Percentiles rank a stretch among this genome's conserved stretches.
Evolutionary conservation across 164 flowering plant genomes (phyloP).

Genomic region (Houttuynia cordata): DNA sequence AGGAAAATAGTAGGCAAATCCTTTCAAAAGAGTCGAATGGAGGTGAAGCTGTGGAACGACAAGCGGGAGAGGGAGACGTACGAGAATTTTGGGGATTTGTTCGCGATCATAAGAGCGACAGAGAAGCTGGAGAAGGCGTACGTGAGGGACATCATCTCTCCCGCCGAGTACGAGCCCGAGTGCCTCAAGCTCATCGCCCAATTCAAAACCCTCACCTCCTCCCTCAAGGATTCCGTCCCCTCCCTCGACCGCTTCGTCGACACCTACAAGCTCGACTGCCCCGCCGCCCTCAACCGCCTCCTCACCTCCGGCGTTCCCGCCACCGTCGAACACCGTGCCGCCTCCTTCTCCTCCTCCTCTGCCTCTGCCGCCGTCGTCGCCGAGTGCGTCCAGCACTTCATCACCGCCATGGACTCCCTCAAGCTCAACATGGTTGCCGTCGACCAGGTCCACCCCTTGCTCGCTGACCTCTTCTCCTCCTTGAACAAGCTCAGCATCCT

Average conservation of each 20-base stretch:
- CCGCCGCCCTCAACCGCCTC: conserved; percentile 73
- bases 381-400: conserved; percentile 85
- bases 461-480: conserved; percentile 62
- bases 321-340: conserved; percentile 77
- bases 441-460: conserved; percentile 80
- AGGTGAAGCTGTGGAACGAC: conserved; percentile 90
- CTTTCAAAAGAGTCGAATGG: too few relatives aligned
- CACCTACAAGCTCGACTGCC: conserved; percentile 85
- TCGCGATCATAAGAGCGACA: conserved; percentile 76
- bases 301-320: conserved; percentile 78
- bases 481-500: conserved; percentile 55
- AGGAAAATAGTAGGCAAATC: not conserved
- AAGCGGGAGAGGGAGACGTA: conserved; percentile 96
- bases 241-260: conserved; percentile 74
- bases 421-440: conserved; percentile 85
- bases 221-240: conserved; percentile 66
- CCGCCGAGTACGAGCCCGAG: conserved; percentile 64
- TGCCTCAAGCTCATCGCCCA: conserved; percentile 83
- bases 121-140: conserved; percentile 94
- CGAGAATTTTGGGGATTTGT: conserved; percentile 84
- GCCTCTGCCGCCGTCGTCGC: conserved; percentile 77
- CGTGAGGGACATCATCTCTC: conserved; percentile 56
- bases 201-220: conserved; percentile 65
- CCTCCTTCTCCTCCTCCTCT: conserved; percentile 33
- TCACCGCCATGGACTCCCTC: conserved; percentile 88